Conservation (phyloP, 2,329 filamentous ascomycete genomes). For the Lachnellula arida region DNA sequence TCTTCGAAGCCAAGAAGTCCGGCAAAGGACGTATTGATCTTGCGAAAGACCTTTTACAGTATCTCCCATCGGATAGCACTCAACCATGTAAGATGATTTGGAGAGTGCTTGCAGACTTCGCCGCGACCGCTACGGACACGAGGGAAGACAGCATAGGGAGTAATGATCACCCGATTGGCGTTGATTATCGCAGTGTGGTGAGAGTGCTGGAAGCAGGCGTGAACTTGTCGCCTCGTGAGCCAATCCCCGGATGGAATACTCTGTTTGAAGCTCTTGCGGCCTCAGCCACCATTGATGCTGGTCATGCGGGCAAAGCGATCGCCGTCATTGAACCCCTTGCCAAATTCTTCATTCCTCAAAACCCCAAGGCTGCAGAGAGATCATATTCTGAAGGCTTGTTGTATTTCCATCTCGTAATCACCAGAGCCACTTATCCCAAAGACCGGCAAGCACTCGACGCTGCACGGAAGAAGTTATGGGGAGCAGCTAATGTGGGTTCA, state of each 20-base stretch:
- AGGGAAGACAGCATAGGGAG: slow-evolving; percentile 30
- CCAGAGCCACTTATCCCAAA: slow-evolving; percentile 47
- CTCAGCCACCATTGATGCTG: slow-evolving; percentile 57
- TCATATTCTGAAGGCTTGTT: slow-evolving; percentile 21
- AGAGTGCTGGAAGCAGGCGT: slow-evolving; percentile 63
- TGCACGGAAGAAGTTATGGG: slow-evolving; percentile 63
- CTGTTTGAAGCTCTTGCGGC: slow-evolving; percentile 54
- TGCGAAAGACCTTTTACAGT: slow-evolving; percentile 26
- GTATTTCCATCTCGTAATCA: slow-evolving; percentile 28
- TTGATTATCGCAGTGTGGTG: slow-evolving; percentile 65
- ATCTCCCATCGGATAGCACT: slow-evolving; percentile 28
- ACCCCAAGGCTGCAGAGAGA: slow-evolving; percentile 19
- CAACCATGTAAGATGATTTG: slow-evolving; percentile 22
- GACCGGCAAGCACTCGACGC: slow-evolving; percentile 61
- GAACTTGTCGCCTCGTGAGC: slow-evolving; percentile 30
- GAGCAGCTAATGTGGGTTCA: slow-evolving; percentile 40
- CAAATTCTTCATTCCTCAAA: slow-evolving; percentile 43
- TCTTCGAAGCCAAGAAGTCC: slow-evolving; percentile 42
- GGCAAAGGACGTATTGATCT: slow-evolving; percentile 35
- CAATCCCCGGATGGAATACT: slow-evolving; percentile 37
- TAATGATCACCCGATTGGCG: slow-evolving; percentile 48
- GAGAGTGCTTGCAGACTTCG: slow-evolving; percentile 28
- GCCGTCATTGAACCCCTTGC: slow-evolving; percentile 68
- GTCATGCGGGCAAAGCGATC: slow-evolving; percentile 62
- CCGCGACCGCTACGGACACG: slow-evolving; percentile 17